Percentiles rank a stretch among this genome's conserved stretches.
phyloP scores from a whole-genome alignment of 306 rosid species.

The Acacia melanoxylon region DNA sequence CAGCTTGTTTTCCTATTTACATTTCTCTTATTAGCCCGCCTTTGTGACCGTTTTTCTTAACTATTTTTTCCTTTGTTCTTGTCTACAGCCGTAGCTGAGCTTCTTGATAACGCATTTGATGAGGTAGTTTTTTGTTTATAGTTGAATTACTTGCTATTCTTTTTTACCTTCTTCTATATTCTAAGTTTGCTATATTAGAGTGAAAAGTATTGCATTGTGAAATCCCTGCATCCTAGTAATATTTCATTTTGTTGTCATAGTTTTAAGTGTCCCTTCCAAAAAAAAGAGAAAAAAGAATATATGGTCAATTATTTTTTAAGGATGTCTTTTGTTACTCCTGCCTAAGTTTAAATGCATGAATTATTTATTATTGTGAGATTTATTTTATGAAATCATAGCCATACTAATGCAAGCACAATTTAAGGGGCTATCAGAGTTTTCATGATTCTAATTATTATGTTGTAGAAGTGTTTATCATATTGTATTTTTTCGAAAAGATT shows the following conservation, averaged over 20 bases:
- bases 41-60: slow-evolving; percentile 1
- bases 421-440: background rate
- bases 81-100: slow-evolving; percentile 85
- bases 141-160: slow-evolving; percentile 22
- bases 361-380: background rate
- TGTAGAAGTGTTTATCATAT: background rate
- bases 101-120: slow-evolving; percentile 92
- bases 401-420: background rate
- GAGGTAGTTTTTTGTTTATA: slow-evolving; percentile 61
- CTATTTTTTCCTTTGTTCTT: slow-evolving; percentile 17
- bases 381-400: background rate
- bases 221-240: slow-evolving; percentile 2
- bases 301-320: background rate
- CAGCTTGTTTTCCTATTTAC: background rate
- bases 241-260: background rate
- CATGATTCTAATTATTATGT: background rate
- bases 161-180: background rate
- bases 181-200: background rate
- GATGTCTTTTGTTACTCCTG: background rate
- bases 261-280: background rate
- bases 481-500: background rate
- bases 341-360: background rate
- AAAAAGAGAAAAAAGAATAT: background rate
- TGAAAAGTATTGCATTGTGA: background rate
- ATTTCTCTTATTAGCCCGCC: slow-evolving; percentile 2